Percentiles rank a stretch among this genome's conserved stretches.
Evolutionary conservation across 306 rosid genomes (phyloP).

Genomic region (Lagenaria siceraria): DNA sequence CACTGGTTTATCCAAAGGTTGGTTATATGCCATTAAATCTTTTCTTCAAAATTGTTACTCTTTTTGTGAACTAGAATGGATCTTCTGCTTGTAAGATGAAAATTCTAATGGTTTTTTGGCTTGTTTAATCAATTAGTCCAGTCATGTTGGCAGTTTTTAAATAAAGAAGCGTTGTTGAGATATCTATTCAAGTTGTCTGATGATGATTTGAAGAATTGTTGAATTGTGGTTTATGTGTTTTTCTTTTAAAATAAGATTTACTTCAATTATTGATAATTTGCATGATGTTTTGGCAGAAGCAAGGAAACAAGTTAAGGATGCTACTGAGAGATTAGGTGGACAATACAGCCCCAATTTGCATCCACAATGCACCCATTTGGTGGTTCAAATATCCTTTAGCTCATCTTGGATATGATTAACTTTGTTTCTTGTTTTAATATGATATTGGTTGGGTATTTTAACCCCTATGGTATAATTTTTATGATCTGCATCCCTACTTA

Average conservation of each 20-base stretch:
- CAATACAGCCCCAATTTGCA: slow-evolving; percentile 83
- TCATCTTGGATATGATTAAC: not conserved
- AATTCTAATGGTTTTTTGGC: not conserved
- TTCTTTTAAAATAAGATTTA: not conserved
- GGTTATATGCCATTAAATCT: not conserved
- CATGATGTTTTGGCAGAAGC: slow-evolving; percentile 53
- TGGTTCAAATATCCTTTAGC: slow-evolving; percentile 93
- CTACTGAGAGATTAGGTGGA: slow-evolving; percentile 82
- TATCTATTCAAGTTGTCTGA: not conserved
- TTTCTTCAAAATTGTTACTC: not conserved
- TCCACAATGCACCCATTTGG: slow-evolving; percentile 97
- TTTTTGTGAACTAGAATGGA: not conserved
- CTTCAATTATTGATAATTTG: slow-evolving; percentile 17
- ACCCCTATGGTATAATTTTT: not conserved
- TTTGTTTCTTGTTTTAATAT: not conserved
- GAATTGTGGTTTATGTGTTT: not conserved
- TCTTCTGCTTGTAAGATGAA: not conserved
- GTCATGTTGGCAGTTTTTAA: not conserved
- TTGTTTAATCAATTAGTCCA: not conserved
- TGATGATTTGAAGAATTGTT: not conserved
- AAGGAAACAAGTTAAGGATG: slow-evolving; percentile 96
- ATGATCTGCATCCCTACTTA: too few relatives aligned
- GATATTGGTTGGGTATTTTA: not conserved
- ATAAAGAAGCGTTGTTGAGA: not conserved
- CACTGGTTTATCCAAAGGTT: slow-evolving; percentile 93